A percentile compares a stretch with the other conserved stretches of the same genome.
Evolutionary conservation across 306 rosid species (phyloP).

Genomic region (Trifolium subterraneum): DNA sequence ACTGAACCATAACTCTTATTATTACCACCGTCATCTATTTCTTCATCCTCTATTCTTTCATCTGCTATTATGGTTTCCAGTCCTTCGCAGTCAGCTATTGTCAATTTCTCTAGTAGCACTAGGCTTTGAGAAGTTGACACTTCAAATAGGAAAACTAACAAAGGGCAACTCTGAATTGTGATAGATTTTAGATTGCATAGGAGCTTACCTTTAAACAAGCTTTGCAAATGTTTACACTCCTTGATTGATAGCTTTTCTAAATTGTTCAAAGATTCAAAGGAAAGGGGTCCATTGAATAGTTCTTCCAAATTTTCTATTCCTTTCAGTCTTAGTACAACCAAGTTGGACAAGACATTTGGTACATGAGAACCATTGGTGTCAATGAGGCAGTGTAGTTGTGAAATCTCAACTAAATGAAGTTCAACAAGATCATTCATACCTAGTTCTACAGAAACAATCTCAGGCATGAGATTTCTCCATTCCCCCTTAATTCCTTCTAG

Average conservation of each 20-base stretch:
- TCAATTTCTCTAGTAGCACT: not conserved
- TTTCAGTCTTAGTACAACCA: not conserved
- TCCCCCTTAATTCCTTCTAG: fast-evolving
- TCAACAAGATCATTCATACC: not conserved
- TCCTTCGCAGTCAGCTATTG: not conserved
- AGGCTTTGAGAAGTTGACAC: not conserved
- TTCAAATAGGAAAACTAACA: not conserved
- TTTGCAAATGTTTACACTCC: fast-evolving
- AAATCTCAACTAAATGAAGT: fast-evolving
- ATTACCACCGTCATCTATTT: not conserved
- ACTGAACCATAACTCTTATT: not conserved
- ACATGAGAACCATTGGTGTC: not conserved
- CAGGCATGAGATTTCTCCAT: conserved; percentile 35
- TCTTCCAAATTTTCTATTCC: not conserved
- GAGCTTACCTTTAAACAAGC: not conserved
- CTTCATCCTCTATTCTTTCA: not conserved
- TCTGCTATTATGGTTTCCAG: not conserved
- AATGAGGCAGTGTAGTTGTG: not conserved
- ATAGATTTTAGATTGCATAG: not conserved
- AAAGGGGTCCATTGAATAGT: not conserved
- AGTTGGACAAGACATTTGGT: conserved; percentile 7
- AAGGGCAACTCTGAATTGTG: fast-evolving
- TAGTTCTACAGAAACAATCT: not conserved
- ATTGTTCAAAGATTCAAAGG: not conserved
- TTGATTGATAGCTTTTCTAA: fast-evolving